These are phyloP conservation scores for Magnaporthiopsis rhizophila DNA, from an alignment of 2,329 filamentous ascomycete species.

Conservation along the genomic window DNA sequence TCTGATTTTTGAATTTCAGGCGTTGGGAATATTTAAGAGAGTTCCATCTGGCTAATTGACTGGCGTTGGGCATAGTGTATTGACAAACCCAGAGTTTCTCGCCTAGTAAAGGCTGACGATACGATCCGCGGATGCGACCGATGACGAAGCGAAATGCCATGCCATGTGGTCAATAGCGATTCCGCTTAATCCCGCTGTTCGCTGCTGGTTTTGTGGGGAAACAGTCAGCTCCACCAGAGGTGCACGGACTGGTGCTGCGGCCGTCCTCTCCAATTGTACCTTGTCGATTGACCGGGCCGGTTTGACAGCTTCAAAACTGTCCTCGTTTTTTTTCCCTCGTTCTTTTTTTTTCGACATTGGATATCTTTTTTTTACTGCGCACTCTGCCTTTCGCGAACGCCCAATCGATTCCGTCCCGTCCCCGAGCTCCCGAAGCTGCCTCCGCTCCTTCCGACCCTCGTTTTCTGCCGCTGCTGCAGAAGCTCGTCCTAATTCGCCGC, in stretches of 20 bases:
- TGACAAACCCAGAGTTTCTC: neutral
- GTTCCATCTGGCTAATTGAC: neutral
- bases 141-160: too few species aligned
- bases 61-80: neutral
- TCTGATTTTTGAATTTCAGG: neutral
- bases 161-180: too few species aligned
- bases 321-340: neutral
- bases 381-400: too few species aligned
- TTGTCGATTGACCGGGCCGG: neutral
- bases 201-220: neutral
- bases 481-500: neutral
- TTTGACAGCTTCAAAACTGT: neutral
- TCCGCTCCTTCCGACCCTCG: too few species aligned
- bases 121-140: neutral
- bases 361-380: neutral
- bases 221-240: neutral
- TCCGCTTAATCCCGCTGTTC: neutral
- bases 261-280: neutral
- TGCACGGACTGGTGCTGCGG: neutral
- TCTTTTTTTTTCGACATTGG: neutral
- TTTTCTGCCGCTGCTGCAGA: too few species aligned
- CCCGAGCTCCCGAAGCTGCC: too few species aligned
- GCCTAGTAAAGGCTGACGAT: neutral
- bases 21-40: accelerated
- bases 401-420: too few species aligned